Conservation (phyloP, 768 basidiomycete species). For the Butyriboletus loyo region DNA sequence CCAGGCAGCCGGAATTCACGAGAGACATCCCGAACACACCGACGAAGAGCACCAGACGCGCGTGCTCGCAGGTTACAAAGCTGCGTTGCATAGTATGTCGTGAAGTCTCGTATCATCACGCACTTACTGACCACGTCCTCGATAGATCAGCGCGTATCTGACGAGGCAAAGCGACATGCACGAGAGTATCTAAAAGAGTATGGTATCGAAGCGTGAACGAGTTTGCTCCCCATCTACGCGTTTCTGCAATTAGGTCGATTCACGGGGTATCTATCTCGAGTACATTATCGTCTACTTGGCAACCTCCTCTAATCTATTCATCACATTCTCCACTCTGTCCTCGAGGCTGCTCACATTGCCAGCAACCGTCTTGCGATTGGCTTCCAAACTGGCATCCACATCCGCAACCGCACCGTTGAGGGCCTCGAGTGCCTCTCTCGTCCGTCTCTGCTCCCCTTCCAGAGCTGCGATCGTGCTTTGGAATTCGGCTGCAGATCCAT, state of each 20-base stretch:
- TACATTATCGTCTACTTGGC: slow-evolving; percentile 9
- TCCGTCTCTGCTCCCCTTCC: slow-evolving; percentile 69
- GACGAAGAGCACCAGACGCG: slow-evolving; percentile 43
- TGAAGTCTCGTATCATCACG: not conserved
- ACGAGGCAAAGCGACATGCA: slow-evolving; percentile 49
- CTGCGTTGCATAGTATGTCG: slow-evolving; percentile 46
- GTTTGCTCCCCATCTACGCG: too few relatives aligned
- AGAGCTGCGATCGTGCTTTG: slow-evolving; percentile 60
- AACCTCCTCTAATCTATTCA: slow-evolving; percentile 41
- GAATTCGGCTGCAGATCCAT: slow-evolving; percentile 79
- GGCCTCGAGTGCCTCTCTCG: slow-evolving; percentile 61
- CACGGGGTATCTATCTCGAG: slow-evolving; percentile 2
- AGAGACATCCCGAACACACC: slow-evolving; percentile 26
- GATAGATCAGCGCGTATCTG: slow-evolving; percentile 45
- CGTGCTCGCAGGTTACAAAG: slow-evolving; percentile 56
- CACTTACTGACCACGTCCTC: not conserved
- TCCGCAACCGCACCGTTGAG: slow-evolving; percentile 63
- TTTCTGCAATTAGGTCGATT: not conserved
- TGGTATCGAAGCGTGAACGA: slow-evolving; percentile 16
- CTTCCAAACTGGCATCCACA: slow-evolving; percentile 73
- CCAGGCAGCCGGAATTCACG: slow-evolving; percentile 40
- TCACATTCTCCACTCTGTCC: slow-evolving; percentile 47
- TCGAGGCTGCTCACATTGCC: slow-evolving; percentile 75
- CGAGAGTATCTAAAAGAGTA: slow-evolving; percentile 36
- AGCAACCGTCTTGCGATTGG: slow-evolving; percentile 67